phyloP scores from a whole-genome alignment of 768 basidiomycete genomes.

The Cystobasidium tubakii region DNA sequence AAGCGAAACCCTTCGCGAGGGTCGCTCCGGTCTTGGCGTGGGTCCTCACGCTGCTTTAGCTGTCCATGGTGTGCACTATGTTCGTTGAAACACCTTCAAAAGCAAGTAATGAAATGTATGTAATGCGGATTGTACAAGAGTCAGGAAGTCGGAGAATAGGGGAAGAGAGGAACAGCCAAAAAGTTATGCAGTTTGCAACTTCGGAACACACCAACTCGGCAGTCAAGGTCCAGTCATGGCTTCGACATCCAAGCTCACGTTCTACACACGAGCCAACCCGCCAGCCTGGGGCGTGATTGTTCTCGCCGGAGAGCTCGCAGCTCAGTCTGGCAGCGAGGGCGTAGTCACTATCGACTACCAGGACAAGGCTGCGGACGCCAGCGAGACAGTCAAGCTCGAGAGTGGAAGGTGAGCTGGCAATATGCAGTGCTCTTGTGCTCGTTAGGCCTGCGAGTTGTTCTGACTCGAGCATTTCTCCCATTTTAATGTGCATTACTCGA shows the following conservation, averaged over 20 bases:
- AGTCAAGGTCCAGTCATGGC: slow-evolving; percentile 2
- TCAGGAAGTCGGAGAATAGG: no score
- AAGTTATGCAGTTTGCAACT: not conserved
- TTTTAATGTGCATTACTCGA: not conserved
- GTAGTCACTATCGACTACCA: slow-evolving; percentile 24
- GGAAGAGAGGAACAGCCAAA: not conserved
- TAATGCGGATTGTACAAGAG: no score
- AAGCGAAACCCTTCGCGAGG: not conserved
- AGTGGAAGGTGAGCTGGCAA: slow-evolving; percentile 15
- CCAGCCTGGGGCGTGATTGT: slow-evolving; percentile 22
- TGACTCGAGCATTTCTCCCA: not conserved
- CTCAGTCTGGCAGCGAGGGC: slow-evolving; percentile 1
- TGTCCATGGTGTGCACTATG: not conserved
- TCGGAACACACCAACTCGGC: not conserved
- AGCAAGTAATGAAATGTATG: no score
- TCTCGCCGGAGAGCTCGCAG: slow-evolving; percentile 21
- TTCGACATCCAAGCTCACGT: slow-evolving; percentile 25
- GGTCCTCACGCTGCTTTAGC: not conserved
- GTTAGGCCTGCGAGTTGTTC: not conserved
- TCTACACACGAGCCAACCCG: slow-evolving; percentile 29
- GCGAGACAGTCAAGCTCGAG: slow-evolving; percentile 18
- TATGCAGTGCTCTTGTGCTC: not conserved
- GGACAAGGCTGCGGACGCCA: slow-evolving; percentile 25
- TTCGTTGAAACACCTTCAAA: no score
- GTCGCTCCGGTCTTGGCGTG: not conserved